A percentile compares a stretch with the other conserved stretches of the same genome.
Conservation (phyloP, 352 stramenopile genomes). For the Proteromonas lacertae region DNA sequence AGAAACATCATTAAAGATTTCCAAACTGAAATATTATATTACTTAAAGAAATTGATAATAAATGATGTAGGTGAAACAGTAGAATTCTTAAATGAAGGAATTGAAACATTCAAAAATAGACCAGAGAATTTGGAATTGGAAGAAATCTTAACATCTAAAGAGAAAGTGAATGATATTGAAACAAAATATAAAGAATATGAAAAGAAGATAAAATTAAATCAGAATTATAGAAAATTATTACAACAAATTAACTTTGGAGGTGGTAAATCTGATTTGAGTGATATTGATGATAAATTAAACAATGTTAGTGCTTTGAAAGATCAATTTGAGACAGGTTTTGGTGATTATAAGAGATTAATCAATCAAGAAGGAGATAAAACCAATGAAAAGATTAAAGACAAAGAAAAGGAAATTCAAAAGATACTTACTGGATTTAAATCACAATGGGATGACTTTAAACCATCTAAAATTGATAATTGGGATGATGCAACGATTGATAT, state of each 20-base stretch:
- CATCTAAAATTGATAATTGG: conserved; percentile 33
- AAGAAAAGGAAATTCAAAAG: conserved; percentile 39
- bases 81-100: too few species aligned
- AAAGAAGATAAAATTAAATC: too few species aligned
- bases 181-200: too few species aligned
- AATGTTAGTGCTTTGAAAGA: conserved; percentile 27
- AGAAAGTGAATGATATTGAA: too few species aligned
- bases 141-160: too few species aligned
- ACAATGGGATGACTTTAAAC: conserved; percentile 40
- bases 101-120: too few species aligned
- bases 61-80: background rate
- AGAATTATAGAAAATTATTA: too few species aligned
- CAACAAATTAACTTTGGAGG: too few species aligned
- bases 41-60: background rate
- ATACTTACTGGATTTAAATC: conserved; percentile 48
- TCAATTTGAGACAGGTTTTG: conserved; percentile 58
- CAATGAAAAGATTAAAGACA: conserved; percentile 38
- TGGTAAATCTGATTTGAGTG: too few species aligned
- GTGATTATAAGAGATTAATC: conserved; percentile 75
- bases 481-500: conserved; percentile 22
- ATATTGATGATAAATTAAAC: conserved; percentile 19
- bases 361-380: conserved; percentile 55
- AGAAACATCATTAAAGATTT: conserved; percentile 9
- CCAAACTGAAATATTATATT: background rate
- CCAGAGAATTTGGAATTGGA: too few species aligned